phyloP scores from a whole-genome alignment of 192 early-diverging fungal species.

The Gaertneriomyces sp. region DNA sequence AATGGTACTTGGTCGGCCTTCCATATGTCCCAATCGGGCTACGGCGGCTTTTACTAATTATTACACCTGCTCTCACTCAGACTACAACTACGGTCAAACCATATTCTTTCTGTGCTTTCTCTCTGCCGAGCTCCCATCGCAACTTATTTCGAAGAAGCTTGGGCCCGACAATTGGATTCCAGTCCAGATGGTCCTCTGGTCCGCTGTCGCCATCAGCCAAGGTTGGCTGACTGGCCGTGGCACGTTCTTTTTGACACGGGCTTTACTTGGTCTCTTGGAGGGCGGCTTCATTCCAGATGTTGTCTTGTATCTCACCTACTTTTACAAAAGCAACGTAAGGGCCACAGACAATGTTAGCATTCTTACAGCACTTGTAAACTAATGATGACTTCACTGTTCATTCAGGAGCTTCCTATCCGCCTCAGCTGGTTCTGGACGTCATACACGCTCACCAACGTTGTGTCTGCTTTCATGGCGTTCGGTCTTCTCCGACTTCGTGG shows the following conservation, averaged over 20 bases:
- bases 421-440: constrained; percentile 52
- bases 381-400: neutral
- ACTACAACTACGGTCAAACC: constrained; percentile 43
- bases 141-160: constrained; percentile 44
- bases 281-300: constrained; percentile 50
- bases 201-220: constrained; percentile 31
- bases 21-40: too few relatives aligned
- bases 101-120: constrained; percentile 46
- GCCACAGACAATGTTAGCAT: neutral
- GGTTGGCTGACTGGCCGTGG: constrained; percentile 33
- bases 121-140: constrained; percentile 48
- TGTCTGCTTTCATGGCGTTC: constrained; percentile 52
- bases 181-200: constrained; percentile 36
- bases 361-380: neutral
- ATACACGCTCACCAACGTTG: constrained; percentile 29
- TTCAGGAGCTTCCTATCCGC: constrained; percentile 42
- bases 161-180: constrained; percentile 58
- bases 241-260: constrained; percentile 44
- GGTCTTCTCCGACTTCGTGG: constrained; percentile 55
- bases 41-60: too few relatives aligned
- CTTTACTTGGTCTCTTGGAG: constrained; percentile 52
- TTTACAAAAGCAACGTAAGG: constrained; percentile 39
- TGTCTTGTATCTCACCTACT: constrained; percentile 50
- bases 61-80: too few relatives aligned
- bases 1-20: constrained; percentile 7